Evolutionary conservation across 1,284 basidiomycete genomes (phyloP), one percentile per base, ranked within the genome.

Genomic region (Boletellus dicymbophilus): DNA sequence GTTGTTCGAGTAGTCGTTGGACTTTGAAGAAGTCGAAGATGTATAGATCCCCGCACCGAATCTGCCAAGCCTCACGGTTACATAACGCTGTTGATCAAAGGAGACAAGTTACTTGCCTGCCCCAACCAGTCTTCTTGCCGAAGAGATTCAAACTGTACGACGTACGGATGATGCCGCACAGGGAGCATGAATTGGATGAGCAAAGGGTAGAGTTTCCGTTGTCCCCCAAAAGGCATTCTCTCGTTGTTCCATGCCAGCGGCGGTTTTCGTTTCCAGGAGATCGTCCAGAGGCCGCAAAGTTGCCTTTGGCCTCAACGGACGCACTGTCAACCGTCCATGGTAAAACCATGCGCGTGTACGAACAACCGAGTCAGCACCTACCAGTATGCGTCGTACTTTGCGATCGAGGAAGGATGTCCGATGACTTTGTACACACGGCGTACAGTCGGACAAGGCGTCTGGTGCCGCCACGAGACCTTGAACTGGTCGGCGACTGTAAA

Each of bases 41-140:
- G 73, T 74, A 38, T 67, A 74, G 37, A 67, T 69, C 28, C 65
- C 65, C 3, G 66, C 76, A 34, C 84, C 84, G 47, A 85, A 85
- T 52, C 82, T 82, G 45, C 13, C 39, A 21, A 38, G 37, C 39
- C 11, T 37, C 42, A 34, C 12, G 26, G 41, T 59, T n/a, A n/a
- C 33, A 56, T 52, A 30, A 55, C 28, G 15, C 10, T 16, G 36
- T 37, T 16, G 0, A 28, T n/a, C 2, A 31, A 22, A 28, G 9
- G 37, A 42, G 48, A 46, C 23, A 13, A 36, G 34, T 37, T 26
- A 55, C 69, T 51, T 61, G 77, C 79, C 81, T 77, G 58, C 84
- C 80, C 81, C 81, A 84, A 12, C 80, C 79, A 9, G 82, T 84
- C 70, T 83, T 84, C 69, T 78, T 82, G 6, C 80, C 81, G 56